Evolutionary conservation across 2,329 filamentous ascomycete genomes (phyloP), one percentile per base, ranked within the genome.

Genomic region (Fusarium coffeatum): DNA sequence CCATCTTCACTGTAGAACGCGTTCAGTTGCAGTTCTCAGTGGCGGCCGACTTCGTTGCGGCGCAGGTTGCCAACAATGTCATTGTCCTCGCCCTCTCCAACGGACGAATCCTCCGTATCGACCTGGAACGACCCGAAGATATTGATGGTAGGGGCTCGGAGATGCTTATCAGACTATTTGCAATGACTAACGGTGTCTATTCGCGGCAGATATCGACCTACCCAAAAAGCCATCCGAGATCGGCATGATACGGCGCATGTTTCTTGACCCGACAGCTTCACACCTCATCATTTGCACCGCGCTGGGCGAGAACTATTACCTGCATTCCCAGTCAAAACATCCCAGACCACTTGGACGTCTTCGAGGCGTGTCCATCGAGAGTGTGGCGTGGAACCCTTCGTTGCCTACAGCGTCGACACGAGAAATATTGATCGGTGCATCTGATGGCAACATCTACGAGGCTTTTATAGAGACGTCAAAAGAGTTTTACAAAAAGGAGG

Each of bases 61-160:
- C 94, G 42, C 94, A 98, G 81, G 95, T 98, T 59, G 94, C 95
- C 70, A 98, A 99, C 81, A 98, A 99, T 84, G 94, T 98, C 66
- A 87, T 99, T 60, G 90, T 98, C 23, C 86, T 99, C 54, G 96
- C 96, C 42, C 87, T 99, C 40, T 95, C 94, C 8, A 98, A 95
- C 62, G 93, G 94, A 53, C 91, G 95, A 74, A 96, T 99, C 69
- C 84, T 99, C 64, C 90, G 96, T 65, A 99, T 99, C 79, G 96
- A 98, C 79, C 84, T 98, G 54, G 94, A 98, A 80, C 93, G 91
- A 76, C 92, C 96, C 8, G 93, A 94, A 77, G 96, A 99, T 80
- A 98, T 99, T 76, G 96, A 99, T 82, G 93, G 90, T 93, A 79
- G 69, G 82, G 59, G 37, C 23, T 40, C 22, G 20, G 23, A 34